These are phyloP conservation scores for Solanum dulcamara DNA, from an alignment of 257 asterid genomes.

Conservation along the genomic window DNA sequence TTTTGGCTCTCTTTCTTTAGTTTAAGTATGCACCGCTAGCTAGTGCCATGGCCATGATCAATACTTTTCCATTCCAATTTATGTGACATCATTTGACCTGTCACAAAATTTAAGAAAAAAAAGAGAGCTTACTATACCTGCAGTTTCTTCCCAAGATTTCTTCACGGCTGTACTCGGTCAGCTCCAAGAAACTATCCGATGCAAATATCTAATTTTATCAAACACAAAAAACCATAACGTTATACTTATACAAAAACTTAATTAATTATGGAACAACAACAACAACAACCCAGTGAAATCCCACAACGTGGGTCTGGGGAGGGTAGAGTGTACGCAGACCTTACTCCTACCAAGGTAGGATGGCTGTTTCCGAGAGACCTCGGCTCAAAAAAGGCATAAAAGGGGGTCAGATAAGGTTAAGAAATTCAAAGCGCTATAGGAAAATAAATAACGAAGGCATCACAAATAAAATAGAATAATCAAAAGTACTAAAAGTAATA, in stretches of 20 bases:
- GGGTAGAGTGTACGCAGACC: no score
- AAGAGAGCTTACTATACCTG: slow-evolving; percentile 50
- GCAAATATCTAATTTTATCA: slow-evolving; percentile 65
- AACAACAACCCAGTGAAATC: no score
- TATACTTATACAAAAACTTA: neutral
- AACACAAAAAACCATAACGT: neutral
- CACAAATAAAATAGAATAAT: no score
- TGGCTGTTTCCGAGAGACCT: no score
- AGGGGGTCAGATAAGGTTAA: no score
- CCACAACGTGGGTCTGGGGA: no score
- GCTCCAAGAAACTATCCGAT: slow-evolving; percentile 98
- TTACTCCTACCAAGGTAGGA: no score
- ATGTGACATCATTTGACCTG: neutral
- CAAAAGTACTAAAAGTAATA: no score
- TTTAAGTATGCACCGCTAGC: neutral
- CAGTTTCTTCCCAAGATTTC: slow-evolving; percentile 96
- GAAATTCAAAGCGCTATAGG: no score
- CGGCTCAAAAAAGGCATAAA: no score
- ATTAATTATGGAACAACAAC: neutral
- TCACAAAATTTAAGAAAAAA: accelerated
- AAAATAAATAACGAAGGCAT: no score
- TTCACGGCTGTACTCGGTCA: slow-evolving; percentile 94
- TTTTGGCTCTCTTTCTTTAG: neutral
- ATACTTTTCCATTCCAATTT: neutral
- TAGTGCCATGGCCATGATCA: neutral